phyloP scores from a whole-genome alignment of 768 basidiomycete species.

The Lactifluus hygrophoroides region DNA sequence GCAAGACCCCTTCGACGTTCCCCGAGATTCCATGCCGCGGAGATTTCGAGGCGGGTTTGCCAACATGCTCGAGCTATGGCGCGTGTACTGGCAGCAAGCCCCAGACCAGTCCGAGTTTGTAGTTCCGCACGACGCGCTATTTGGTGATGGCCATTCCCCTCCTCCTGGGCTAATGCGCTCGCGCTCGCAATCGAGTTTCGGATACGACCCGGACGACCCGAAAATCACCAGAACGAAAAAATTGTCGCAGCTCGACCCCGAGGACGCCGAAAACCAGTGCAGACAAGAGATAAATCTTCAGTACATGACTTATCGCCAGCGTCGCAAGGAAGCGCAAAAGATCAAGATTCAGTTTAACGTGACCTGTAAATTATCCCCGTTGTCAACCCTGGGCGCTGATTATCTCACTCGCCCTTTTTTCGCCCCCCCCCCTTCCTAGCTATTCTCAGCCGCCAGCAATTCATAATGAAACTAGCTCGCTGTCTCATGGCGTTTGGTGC shows the following conservation, averaged over 20 bases:
- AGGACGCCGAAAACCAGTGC: slow-evolving; percentile 52
- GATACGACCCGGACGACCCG: slow-evolving; percentile 61
- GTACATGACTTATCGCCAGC: slow-evolving; percentile 58
- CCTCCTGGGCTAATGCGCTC: slow-evolving; percentile 6
- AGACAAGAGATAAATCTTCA: slow-evolving; percentile 30
- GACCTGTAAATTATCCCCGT: slow-evolving; percentile 40
- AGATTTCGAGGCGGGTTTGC: slow-evolving; percentile 16
- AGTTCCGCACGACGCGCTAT: not conserved
- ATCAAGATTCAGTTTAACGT: slow-evolving; percentile 70
- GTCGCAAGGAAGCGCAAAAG: slow-evolving; percentile 55
- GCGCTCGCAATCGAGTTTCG: slow-evolving; percentile 8
- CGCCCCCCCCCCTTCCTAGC: slow-evolving; percentile 35
- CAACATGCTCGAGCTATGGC: slow-evolving; percentile 17
- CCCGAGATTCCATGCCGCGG: slow-evolving; percentile 4
- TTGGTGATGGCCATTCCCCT: not conserved
- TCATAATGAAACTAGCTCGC: slow-evolving; percentile 76
- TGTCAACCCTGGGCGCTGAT: not conserved
- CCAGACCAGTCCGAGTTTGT: slow-evolving; percentile 11
- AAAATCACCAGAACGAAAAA: slow-evolving; percentile 49
- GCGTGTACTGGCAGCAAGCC: slow-evolving; percentile 12
- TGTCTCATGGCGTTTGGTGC: slow-evolving; percentile 89
- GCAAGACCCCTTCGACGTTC: slow-evolving; percentile 4
- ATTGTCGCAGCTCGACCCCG: slow-evolving; percentile 45
- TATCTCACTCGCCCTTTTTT: not conserved
- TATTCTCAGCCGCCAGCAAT: slow-evolving; percentile 73